phyloP scores from a whole-genome alignment of 495 filamentous ascomycete genomes.

The Lentithecium fluviatile region DNA sequence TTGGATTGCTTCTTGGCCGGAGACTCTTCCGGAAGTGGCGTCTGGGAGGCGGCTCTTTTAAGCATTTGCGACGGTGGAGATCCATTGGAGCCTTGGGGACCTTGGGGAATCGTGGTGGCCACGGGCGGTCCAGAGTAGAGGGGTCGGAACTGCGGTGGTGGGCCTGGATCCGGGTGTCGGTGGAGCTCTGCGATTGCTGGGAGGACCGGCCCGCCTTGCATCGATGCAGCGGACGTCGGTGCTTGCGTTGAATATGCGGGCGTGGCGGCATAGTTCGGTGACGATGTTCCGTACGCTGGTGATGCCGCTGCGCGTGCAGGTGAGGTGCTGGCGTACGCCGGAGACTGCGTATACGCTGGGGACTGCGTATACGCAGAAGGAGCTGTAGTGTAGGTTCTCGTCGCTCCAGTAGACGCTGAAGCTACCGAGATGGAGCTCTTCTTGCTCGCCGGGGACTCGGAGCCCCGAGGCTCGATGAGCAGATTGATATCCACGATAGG shows the following conservation, averaged over 20 bases:
- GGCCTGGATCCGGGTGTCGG: constrained; percentile 29
- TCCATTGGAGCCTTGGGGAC: constrained; percentile 31
- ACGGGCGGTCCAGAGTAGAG: constrained; percentile 30
- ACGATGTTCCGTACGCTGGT: constrained; percentile 31
- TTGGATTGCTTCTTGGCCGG: constrained; percentile 94
- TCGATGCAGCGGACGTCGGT: constrained; percentile 7
- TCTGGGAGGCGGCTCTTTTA: constrained; percentile 51
- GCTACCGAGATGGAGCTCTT: constrained; percentile 36
- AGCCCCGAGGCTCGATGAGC: constrained; percentile 75
- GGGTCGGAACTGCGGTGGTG: constrained; percentile 33
- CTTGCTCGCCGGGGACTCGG: constrained; percentile 62
- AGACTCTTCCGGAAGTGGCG: constrained; percentile 59
- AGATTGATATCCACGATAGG: constrained; percentile 89
- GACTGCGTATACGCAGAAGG: constrained; percentile 35
- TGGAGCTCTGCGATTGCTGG: constrained; percentile 31
- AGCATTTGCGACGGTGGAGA: constrained; percentile 43
- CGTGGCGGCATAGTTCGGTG: constrained; percentile 22
- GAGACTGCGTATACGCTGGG: constrained; percentile 32
- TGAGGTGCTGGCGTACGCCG: constrained; percentile 25
- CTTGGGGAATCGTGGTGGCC: constrained; percentile 4
- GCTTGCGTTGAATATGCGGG: constrained; percentile 28
- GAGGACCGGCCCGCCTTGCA: constrained; percentile 34
- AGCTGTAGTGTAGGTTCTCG: constrained; percentile 31
- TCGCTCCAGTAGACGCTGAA: constrained; percentile 32
- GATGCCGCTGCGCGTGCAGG: constrained; percentile 24